Percentiles rank a stretch among this genome's conserved stretches.
These are phyloP conservation scores for Tricholoma sp. DNA, from an alignment of 768 basidiomycete species.

Conservation along the genomic window DNA sequence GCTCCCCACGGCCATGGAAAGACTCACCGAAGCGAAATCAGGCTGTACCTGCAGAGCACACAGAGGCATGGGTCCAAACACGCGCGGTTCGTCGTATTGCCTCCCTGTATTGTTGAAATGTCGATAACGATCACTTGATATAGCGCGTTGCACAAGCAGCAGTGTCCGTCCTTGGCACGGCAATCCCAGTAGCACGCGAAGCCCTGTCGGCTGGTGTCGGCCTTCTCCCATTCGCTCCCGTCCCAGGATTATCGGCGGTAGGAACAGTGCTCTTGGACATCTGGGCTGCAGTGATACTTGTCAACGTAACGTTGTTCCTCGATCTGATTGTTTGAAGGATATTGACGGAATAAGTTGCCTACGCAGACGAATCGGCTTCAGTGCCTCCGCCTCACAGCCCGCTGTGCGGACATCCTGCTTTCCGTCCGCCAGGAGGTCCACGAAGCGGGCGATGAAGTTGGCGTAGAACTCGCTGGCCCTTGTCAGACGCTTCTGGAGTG, in stretches of 20 bases:
- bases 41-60: slow-evolving; percentile 34
- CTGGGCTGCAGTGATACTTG: slow-evolving; percentile 58
- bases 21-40: slow-evolving; percentile 27
- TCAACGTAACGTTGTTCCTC: slow-evolving; percentile 43
- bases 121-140: neutral
- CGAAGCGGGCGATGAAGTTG: slow-evolving; percentile 50
- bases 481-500: slow-evolving; percentile 47
- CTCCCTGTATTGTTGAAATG: neutral
- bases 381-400: slow-evolving; percentile 66
- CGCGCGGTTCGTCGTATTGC: slow-evolving; percentile 20
- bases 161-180: slow-evolving; percentile 35
- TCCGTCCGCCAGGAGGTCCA: slow-evolving; percentile 57
- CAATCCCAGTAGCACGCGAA: slow-evolving; percentile 40
- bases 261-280: slow-evolving; percentile 50
- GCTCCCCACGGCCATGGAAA: slow-evolving; percentile 22
- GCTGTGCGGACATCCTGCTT: slow-evolving; percentile 65
- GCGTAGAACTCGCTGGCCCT: slow-evolving; percentile 44
- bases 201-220: slow-evolving; percentile 36
- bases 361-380: slow-evolving; percentile 60
- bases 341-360: neutral
- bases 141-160: slow-evolving; percentile 34
- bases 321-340: neutral
- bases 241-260: slow-evolving; percentile 49
- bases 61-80: slow-evolving; percentile 31
- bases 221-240: slow-evolving; percentile 43